Conservation (phyloP, 1,139 yeast species). For the Pichia sp. region DNA sequence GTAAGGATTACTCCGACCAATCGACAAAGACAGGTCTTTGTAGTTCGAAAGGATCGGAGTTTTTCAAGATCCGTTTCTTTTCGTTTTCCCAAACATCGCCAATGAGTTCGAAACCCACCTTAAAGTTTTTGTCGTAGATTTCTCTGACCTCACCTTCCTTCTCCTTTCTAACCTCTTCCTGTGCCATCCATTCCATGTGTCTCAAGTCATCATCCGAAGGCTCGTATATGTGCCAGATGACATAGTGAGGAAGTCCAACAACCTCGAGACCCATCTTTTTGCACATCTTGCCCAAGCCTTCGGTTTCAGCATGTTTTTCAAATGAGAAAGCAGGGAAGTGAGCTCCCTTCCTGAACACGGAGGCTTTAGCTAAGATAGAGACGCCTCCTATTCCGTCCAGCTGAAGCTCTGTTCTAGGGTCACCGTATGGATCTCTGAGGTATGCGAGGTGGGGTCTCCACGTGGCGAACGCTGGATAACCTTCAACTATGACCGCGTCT, state of each 20-base stretch:
- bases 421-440: constrained; percentile 40
- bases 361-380: constrained; percentile 75
- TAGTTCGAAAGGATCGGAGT: constrained; percentile 56
- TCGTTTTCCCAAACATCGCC: constrained; percentile 65
- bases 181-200: constrained; percentile 97
- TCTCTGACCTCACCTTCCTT: constrained; percentile 58
- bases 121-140: constrained; percentile 73
- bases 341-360: constrained; percentile 75
- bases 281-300: constrained; percentile 87
- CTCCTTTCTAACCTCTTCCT: constrained; percentile 73
- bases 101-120: constrained; percentile 71
- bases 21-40: constrained; percentile 50
- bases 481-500: constrained; percentile 87
- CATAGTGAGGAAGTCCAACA: constrained; percentile 85
- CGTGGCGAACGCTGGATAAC: constrained; percentile 49
- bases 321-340: constrained; percentile 88
- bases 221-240: constrained; percentile 84
- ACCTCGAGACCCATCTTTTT: constrained; percentile 74
- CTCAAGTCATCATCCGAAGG: constrained; percentile 88
- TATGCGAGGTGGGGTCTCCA: constrained; percentile 42
- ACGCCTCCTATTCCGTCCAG: constrained; percentile 50
- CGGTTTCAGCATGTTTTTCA: constrained; percentile 87
- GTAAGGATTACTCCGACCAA: constrained; percentile 37
- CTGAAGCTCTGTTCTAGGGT: constrained; percentile 39
- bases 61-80: constrained; percentile 61